Percentiles rank a stretch among this genome's conserved stretches.
These are phyloP conservation scores for Cnidoscolus chayamansa DNA, from an alignment of 441 rosid species.

Conservation along the genomic window DNA sequence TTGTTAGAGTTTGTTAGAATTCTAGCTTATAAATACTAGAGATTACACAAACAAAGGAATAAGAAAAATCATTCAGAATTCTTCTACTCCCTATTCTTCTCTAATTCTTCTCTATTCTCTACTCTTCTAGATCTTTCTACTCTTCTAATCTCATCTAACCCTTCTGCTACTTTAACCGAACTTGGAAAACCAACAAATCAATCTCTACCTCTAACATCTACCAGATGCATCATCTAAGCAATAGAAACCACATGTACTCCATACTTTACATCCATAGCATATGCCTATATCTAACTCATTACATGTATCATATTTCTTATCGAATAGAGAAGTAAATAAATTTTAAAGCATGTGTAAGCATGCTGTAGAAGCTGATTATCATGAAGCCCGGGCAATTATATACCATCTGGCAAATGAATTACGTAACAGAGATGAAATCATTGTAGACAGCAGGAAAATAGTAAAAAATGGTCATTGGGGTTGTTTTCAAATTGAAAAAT, in stretches of 20 bases:
- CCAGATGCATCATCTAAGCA: neutral
- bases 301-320: neutral
- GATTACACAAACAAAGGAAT: no score
- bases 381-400: neutral
- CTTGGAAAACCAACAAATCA: no score
- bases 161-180: no score
- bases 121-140: no score
- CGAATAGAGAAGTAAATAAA: neutral
- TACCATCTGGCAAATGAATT: neutral
- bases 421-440: neutral
- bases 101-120: no score
- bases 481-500: neutral
- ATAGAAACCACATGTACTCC: neutral
- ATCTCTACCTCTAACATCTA: neutral
- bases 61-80: no score
- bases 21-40: no score
- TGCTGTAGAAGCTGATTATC: neutral
- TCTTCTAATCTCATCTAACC: no score
- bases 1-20: no score
- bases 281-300: neutral
- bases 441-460: neutral
- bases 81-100: no score
- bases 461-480: neutral
- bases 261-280: neutral
- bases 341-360: neutral